Evolutionary conservation across 495 filamentous ascomycete species (phyloP), one percentile per base, ranked within the genome.

Genomic region (Podospora comata): DNA sequence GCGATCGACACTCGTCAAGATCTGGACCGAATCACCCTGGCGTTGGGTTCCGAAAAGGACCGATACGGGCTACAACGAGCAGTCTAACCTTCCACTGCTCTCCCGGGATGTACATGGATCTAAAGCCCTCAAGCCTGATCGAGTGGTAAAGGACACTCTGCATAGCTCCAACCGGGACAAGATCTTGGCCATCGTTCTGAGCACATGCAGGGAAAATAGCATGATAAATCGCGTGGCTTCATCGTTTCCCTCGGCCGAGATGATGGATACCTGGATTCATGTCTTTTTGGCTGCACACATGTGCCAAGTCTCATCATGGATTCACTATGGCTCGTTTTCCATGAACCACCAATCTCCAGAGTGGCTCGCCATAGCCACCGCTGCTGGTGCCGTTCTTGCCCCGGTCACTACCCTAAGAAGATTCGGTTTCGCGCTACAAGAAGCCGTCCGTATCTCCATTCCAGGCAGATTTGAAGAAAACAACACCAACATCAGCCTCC

Each of bases 351-450:
- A 83, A 65, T 78, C 83, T 59, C 82, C 89, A 0, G 87, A 88
- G 69, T 82, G 88, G 70, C 74, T 89, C 2, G 83, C 81, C 32
- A 80, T 77, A 6, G 74, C 88, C 4, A 83, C 85, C 30, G 80
- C 88, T 3, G 83, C 83, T 2, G 87, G 84, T 5, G 88, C 88
- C 5, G 80, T 85, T 3, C 71, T 83, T 27, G 85, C 86, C 0
- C 79, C 85, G 0, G 78, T 85, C n/a, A 79, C 80, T 6, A 82
- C 88, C 0, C 77, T 90, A 19, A 80, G 87, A 13, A 87, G 88
- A 65, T 80, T 91, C 32, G 88, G 88, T 0, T 87, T 86, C 71
- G 87, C 88, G 0, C 70, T 91, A 13, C 80, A 88, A 65, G 88
- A 91, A 70, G 83, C 85, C 48, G 83, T 87, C 11, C 80, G 88